phyloP scores from a whole-genome alignment of 2,329 filamentous ascomycete species.

The Pochonia chlamydosporia region DNA sequence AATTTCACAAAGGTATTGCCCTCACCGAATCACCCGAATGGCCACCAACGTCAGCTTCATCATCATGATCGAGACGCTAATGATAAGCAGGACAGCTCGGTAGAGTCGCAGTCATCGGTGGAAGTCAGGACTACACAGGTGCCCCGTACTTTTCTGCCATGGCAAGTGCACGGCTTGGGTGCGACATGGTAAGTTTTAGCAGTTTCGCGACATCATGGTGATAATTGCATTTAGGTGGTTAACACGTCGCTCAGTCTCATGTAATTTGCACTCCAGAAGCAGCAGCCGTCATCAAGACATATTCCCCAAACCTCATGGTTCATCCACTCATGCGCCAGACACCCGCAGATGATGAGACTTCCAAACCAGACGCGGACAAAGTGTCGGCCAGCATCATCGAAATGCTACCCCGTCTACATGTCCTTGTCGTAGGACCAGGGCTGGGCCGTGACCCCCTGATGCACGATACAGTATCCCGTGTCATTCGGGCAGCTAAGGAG shows the following conservation, averaged over 20 bases:
- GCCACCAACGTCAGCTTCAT: no score
- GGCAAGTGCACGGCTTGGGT: conserved; percentile 85
- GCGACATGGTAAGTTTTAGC: conserved; percentile 65
- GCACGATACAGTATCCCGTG: conserved; percentile 74
- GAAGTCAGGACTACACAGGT: conserved; percentile 92
- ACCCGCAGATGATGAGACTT: conserved; percentile 23
- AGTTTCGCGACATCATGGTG: not conserved
- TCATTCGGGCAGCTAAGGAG: conserved; percentile 73
- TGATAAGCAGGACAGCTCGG: conserved; percentile 73
- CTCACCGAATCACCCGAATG: conserved; percentile 14
- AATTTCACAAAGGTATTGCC: conserved; percentile 84
- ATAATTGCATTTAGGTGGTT: no score
- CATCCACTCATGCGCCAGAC: conserved; percentile 90
- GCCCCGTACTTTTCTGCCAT: conserved; percentile 98
- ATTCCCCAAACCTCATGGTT: conserved; percentile 97
- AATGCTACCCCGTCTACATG: conserved; percentile 83
- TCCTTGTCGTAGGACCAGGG: conserved; percentile 87
- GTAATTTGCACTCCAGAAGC: conserved; percentile 93
- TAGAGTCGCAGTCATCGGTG: conserved; percentile 87
- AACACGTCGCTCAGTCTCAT: conserved; percentile 64
- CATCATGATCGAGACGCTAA: not conserved
- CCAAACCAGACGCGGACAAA: conserved; percentile 49
- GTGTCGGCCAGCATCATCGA: conserved; percentile 66
- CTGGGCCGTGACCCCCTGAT: conserved; percentile 86
- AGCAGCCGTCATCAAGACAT: conserved; percentile 87